Base-by-base conservation (phyloP, 306 rosid species). In the Pterocarpus macrocarpus region DNA sequence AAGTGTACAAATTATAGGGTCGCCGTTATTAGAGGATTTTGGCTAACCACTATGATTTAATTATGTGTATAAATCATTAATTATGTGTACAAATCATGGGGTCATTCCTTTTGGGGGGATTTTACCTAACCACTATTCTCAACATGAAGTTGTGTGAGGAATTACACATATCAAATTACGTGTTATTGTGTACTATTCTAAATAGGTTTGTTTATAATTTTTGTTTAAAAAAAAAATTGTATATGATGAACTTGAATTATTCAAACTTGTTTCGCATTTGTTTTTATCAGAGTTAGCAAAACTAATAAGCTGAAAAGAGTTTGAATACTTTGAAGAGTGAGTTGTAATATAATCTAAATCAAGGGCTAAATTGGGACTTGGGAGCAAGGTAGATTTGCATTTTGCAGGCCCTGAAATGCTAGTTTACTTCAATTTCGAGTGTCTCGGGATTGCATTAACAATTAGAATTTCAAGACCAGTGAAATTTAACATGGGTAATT, bases 401-500 rank as follows among this genome's bases (percentile, higher is more conserved):
- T 43, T 32, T 32, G 9, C n/a, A 30, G 39, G 39, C 28, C 4
- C 66, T 7, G 4, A 3, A 59, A 22, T 59, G 14, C 38, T 59
- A 8, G 38, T 59, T 28, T 59, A 28, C 13, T 59, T 15, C 15
- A 47, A 15, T 50, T 64, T 77, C 38, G 36, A 47, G 63, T 49
- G 36, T 52, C 38, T 14, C 3, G n/a, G 50, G 16, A 49, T 49
- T 49, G 16, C 55, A 11, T 49, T 49, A 49, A 49, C 10, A 49
- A 45, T 34, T 47, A n/a, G 33, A 13, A 32, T 50, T 36, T 52
- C 41, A 36, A 64, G 53, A 12, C 41, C 17, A 64, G 13, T 64
- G 64, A 17, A n/a, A 66, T 70, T 59, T 50, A 50, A 39, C n/a
- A 38, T 17, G 78, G 38, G 71, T 38, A 43, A 3, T 9, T 72